phyloP scores from a whole-genome alignment of 371 early-diverging fungal species.

The Rhizopus arrhizus region DNA sequence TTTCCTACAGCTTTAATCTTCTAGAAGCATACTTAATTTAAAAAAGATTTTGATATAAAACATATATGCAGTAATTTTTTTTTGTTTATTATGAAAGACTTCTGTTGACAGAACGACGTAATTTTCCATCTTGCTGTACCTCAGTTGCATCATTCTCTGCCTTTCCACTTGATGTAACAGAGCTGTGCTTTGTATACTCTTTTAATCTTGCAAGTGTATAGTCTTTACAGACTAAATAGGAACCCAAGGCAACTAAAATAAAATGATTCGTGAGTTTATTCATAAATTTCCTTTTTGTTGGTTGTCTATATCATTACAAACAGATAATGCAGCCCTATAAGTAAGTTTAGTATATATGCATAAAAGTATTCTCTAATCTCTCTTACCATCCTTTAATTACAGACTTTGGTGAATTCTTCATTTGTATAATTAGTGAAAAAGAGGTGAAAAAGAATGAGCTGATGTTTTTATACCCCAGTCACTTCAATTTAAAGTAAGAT shows the following conservation, averaged over 20 bases:
- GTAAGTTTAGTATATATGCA: background rate
- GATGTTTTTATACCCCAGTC: background rate
- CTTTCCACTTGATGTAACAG: conserved; percentile 30
- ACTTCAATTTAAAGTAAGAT: background rate
- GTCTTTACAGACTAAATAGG: conserved; percentile 23
- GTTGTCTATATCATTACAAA: conserved; percentile 13
- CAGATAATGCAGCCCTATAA: conserved; percentile 24
- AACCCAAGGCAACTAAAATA: conserved; percentile 25
- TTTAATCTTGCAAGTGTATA: conserved; percentile 26
- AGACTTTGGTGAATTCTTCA: conserved; percentile 29
- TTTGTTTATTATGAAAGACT: background rate
- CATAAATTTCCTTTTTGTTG: background rate
- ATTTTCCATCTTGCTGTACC: background rate
- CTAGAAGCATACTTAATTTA: too few species aligned
- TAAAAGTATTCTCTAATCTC: background rate
- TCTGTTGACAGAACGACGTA: conserved; percentile 4
- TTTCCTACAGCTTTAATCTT: too few species aligned
- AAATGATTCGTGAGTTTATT: background rate
- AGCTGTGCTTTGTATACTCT: conserved; percentile 26
- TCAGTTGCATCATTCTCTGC: background rate
- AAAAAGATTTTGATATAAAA: too few species aligned
- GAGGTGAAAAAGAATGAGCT: conserved; percentile 3
- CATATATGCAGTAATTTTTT: too few species aligned
- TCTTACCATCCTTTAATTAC: conserved; percentile 28
- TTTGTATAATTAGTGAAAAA: conserved; percentile 2